Evolutionary conservation across 345 rosid genomes (phyloP), one percentile per base, ranked within the genome.

Genomic region (Aquilaria sinensis): DNA sequence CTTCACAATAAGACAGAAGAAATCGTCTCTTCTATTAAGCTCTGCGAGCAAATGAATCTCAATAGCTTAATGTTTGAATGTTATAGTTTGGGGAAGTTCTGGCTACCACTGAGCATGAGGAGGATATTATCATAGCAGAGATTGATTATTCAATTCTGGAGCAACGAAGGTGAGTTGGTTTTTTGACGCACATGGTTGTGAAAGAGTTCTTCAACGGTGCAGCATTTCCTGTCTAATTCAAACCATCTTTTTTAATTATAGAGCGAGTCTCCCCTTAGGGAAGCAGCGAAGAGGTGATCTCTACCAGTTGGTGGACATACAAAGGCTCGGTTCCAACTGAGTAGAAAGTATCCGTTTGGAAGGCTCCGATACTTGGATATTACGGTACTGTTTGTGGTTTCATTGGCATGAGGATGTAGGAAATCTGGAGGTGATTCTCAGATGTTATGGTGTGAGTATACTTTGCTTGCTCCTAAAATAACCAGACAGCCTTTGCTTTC

Each of bases 1-100:
- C 43, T 37, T 37, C 43, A 23, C 23, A 51, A 32, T 15, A 7
- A 43, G 5, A 11, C 2, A 2, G 46, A 46, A 16, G 41, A 29
- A 58, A 23, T 47, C 51, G 41, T 51, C 4, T 16, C 33, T 13
- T n/a, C 5, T 60, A 31, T 32, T 5, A 34, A 60, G 31, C 57
- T 67, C 23, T 12, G 9, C n/a, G 9, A 53, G 46, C 16, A 30
- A 13, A 52, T 52, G 31, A 45, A 41, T 5, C 43, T 12, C 49
- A 31, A 73, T 34, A 62, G 41, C 34, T 48, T 12, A 46, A 16
- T 6, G 46, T 15, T n/a, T 64, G 49, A 48, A n/a, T 67, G 29
- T 64, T 67, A 64, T 84, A 90, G 97, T 90, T 88, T 67, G 99
- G 99, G 57, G 93, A 94, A 81, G 84, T 94, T 60, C 51, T 94